Conservation (phyloP, 192 early-diverging fungal genomes). For the Rhizophagus sp. region DNA sequence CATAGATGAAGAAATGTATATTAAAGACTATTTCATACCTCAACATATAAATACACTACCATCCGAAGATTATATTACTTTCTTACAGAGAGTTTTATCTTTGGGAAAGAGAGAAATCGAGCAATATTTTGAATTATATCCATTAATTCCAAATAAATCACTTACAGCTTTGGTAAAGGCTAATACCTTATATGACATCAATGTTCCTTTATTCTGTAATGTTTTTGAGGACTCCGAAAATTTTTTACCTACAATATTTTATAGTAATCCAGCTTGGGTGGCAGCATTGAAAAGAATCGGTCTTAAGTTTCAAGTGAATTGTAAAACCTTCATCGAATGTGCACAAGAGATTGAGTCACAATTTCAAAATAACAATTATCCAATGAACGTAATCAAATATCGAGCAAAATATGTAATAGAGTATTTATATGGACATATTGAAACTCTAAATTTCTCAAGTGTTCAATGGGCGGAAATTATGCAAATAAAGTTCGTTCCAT, state of each 20-base stretch:
- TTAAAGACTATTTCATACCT: not conserved
- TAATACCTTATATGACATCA: not conserved
- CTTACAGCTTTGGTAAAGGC: not conserved
- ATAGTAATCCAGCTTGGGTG: not conserved
- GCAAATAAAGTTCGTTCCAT: conserved; percentile 3
- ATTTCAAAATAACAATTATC: not conserved
- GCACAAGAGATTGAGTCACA: not conserved
- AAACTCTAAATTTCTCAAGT: not conserved
- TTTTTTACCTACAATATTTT: not conserved
- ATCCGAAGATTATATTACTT: not conserved
- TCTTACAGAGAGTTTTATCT: not conserved
- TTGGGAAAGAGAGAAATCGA: not conserved
- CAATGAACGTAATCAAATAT: not conserved
- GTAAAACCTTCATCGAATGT: conserved; percentile 7
- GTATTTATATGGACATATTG: not conserved
- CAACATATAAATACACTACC: not conserved
- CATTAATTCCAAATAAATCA: conserved; percentile 10
- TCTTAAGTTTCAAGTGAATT: not conserved
- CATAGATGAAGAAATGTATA: not conserved
- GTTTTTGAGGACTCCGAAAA: not conserved
- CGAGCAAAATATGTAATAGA: not conserved
- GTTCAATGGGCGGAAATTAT: not conserved
- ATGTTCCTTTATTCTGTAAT: not conserved
- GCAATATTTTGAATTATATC: not conserved
- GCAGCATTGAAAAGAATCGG: not conserved